phyloP scores from a whole-genome alignment of 805 yeast species.

The Kurtzmaniella cleridarum region DNA sequence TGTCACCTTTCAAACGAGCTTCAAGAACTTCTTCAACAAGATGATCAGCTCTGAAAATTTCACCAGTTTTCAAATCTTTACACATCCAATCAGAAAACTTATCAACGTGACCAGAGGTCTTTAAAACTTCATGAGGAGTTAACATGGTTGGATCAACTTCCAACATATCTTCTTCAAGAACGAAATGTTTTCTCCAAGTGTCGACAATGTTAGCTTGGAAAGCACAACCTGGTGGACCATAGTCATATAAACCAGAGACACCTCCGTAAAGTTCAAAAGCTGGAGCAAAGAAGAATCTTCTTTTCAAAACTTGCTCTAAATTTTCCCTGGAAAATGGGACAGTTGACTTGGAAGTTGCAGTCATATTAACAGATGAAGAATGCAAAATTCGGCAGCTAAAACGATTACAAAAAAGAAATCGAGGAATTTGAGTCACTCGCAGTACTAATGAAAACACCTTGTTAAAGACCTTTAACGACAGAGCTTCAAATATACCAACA shows the following conservation, averaged over 20 bases:
- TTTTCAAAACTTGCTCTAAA: slow-evolving; percentile 84
- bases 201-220: slow-evolving; percentile 94
- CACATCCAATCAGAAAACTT: slow-evolving; percentile 99
- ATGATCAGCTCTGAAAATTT: slow-evolving; percentile 98
- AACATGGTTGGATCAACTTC: slow-evolving; percentile 98
- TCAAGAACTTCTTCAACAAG: slow-evolving; percentile 96
- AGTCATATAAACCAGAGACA: slow-evolving; percentile 95
- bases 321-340: slow-evolving; percentile 73
- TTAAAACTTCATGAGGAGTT: slow-evolving; percentile 95
- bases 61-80: slow-evolving; percentile 91
- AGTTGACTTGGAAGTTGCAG: slow-evolving; percentile 18
- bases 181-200: slow-evolving; percentile 95
- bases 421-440: not conserved
- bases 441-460: not conserved
- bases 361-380: no score
- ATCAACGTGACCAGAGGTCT: slow-evolving; percentile 99
- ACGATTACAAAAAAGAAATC: not conserved
- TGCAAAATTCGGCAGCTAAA: not conserved
- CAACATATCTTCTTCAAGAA: slow-evolving; percentile 96
- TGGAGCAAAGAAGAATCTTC: slow-evolving; percentile 97
- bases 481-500: no score
- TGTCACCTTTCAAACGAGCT: slow-evolving; percentile 93
- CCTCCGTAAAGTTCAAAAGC: slow-evolving; percentile 98
- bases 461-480: not conserved
- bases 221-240: slow-evolving; percentile 99